Conservation (phyloP, 805 yeast species). For the Tetrapisispora nanseiensis region DNA sequence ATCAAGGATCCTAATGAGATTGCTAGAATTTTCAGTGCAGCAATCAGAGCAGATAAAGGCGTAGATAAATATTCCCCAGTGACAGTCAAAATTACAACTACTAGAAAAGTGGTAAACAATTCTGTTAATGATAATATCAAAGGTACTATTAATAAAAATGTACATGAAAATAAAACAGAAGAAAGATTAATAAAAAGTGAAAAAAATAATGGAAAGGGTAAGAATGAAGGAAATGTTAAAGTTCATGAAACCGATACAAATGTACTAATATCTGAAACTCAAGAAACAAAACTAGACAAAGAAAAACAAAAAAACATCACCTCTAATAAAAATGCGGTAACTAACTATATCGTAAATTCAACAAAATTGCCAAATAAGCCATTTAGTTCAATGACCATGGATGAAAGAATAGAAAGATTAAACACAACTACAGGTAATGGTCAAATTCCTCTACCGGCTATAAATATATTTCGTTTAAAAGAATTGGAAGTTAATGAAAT, state of each 20-base stretch:
- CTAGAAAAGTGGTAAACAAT: too few species aligned
- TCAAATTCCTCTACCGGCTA: slow-evolving; percentile 63
- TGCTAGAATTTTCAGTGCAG: slow-evolving; percentile 2
- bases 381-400: slow-evolving; percentile 10
- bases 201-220: too few species aligned
- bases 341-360: neutral
- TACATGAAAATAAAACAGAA: neutral
- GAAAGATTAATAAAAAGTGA: too few species aligned
- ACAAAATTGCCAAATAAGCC: slow-evolving; percentile 3
- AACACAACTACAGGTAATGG: slow-evolving; percentile 12
- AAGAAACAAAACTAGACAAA: neutral
- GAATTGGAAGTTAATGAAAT: slow-evolving; percentile 85
- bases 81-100: neutral
- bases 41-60: slow-evolving; percentile 7
- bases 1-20: slow-evolving; percentile 3
- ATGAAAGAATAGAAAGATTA: slow-evolving; percentile 19
- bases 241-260: neutral
- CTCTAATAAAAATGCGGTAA: neutral
- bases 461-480: slow-evolving; percentile 65
- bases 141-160: neutral
- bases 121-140: too few species aligned
- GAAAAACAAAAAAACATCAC: neutral
- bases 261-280: neutral
- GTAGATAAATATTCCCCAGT: neutral
- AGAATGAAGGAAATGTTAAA: neutral